Evolutionary conservation across 2,329 filamentous ascomycete genomes (phyloP), one percentile per base, ranked within the genome.

Genomic region (Chrysosporium queenslandicum): DNA sequence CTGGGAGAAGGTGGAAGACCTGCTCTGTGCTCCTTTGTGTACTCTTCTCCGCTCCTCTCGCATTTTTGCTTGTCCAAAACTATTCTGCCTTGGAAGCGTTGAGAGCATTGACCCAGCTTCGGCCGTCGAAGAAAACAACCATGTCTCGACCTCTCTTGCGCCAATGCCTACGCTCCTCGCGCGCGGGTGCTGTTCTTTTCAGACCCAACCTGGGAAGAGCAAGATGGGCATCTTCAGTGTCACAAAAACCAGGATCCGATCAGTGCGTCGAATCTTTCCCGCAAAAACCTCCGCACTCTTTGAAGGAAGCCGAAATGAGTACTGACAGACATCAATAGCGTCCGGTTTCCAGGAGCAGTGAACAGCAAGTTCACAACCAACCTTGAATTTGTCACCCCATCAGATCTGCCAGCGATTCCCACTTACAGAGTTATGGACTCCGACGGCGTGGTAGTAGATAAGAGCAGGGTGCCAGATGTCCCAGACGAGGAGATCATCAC

Each of bases 401-500:
- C 82, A 37, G 79, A 82, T 49, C 79, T 83, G 61, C 75, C 82
- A 30, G 84, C 89, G 4, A 85, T 98, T 64, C 82, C 90, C 23
- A 97, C 92, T 3, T 98, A 94, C 73, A 85, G 92, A 46, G 82
- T 91, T 23, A 84, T 98, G 64, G 86, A 94, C 67, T 89, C 94
- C 60, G 82, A 96, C 66, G 92, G 92, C 47, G 76, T 78, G 29
- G 79, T 95, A 36, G 82, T 97, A 16, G 88, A 96, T 69, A 77
- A 80, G 46, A 76, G 77, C 11, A 83, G 86, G 62, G 73, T 76
- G 48, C 80, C 82, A 0, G 71, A 90, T 62, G 79, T 92, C 1
- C 75, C 77, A 37, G 71, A 79, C 54, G 75, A 78, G 50, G 82
- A 92, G 54, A 71, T 79, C 0, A 56, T 82, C 39, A 72, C 68